Evolutionary conservation across 2,329 filamentous ascomycete genomes (phyloP), one percentile per base, ranked within the genome.

Genomic region (Chrysosporium keratinophilum): DNA sequence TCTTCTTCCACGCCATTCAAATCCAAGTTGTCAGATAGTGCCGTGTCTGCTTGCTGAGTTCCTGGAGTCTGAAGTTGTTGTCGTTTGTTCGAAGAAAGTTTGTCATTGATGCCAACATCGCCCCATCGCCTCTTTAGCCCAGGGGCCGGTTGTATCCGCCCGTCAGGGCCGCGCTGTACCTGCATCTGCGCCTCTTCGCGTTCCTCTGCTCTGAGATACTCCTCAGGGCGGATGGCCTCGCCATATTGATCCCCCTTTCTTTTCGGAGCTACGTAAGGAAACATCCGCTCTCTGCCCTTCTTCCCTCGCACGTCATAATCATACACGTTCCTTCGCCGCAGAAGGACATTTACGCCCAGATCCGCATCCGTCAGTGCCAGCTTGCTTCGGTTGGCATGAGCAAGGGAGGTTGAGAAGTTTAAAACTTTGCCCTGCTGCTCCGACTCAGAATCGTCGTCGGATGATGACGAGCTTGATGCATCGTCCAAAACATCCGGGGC

Each of bases 71-170:
- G 50, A 67, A 71, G 59, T 41, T 81, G 80, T 10, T 79, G 75
- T 23, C 84, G 79, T 66, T 87, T 90, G 61, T 76, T 80, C 20
- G 71, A 63, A 10, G 75, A 75, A 47, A 63, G 65, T 39, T 64
- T 66, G 52, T 66, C 68, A 43, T 67, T 67, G 9, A 73, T 64
- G 2, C 73, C 76, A 19, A 80, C 72, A 56, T 94, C 88, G 60
- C 91, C 87, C 88, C 91, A 97, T 69, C 88, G 94, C 57, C 93
- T 81, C 71, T 98, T 98, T 73, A 91, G 90, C 15, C 91, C 93
- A 17, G 95, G 78, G 44, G 79, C 80, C 50, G 81, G 80, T 59
- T 84, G 76, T 33, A 72, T 70, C 28, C 76, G 75, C 55, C 77
- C 76, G 12, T 74, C 74, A 14, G 71, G 63, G 34, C 78, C 74